Conservation (phyloP, 2,329 filamentous ascomycete genomes). For the Ustilaginoidea virens region DNA sequence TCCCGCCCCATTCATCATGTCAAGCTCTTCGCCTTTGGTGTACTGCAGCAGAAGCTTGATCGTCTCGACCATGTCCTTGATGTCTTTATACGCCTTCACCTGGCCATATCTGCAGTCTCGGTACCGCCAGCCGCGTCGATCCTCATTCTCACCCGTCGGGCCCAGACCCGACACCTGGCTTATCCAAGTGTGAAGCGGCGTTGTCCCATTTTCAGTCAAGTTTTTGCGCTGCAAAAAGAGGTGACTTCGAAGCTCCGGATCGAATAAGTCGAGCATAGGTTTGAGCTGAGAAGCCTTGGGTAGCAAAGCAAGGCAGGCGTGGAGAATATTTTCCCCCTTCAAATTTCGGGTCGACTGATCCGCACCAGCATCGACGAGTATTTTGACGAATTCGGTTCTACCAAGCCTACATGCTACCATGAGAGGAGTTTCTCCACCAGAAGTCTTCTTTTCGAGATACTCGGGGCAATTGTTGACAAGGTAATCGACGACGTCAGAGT, state of each 20-base stretch:
- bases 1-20: constrained; percentile 46
- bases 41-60: constrained; percentile 36
- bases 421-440: constrained; percentile 48
- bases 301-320: constrained; percentile 29
- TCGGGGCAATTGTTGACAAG: constrained; percentile 46
- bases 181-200: constrained; percentile 51
- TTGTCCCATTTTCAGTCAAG: constrained; percentile 34
- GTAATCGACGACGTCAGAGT: constrained; percentile 46
- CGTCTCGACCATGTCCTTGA: constrained; percentile 21
- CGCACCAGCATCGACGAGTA: constrained; percentile 52
- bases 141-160: constrained; percentile 2
- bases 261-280: constrained; percentile 40
- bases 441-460: constrained; percentile 45
- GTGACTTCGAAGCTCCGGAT: constrained; percentile 36
- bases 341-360: constrained; percentile 51
- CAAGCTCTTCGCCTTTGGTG: constrained; percentile 38
- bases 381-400: constrained; percentile 36
- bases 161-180: constrained; percentile 11
- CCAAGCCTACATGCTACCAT: constrained; percentile 46
- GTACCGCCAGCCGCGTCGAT: constrained; percentile 5
- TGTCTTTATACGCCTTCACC: constrained; percentile 9
- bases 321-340: constrained; percentile 51
- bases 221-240: constrained; percentile 44
- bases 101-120: constrained; percentile 2
- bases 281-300: constrained; percentile 22